Evolutionary conservation across 768 basidiomycete species (phyloP).

Genomic region (Saitozyma podzolica): DNA sequence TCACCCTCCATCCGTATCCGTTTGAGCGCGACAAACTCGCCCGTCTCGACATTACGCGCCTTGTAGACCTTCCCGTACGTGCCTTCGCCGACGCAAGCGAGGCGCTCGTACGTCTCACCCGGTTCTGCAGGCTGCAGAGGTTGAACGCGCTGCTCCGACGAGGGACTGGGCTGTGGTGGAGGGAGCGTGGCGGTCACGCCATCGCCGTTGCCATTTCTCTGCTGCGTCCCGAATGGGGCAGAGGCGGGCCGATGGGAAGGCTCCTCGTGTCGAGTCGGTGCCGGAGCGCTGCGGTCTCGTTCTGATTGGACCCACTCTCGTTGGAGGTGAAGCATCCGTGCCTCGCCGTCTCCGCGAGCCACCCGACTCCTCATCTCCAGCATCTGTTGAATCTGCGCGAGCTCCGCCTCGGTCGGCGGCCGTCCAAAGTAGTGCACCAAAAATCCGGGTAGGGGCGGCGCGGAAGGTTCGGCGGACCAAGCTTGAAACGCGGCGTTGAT

Average conservation of each 20-base stretch:
- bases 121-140: background rate
- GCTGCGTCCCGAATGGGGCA: too few relatives aligned
- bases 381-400: constrained; percentile 28
- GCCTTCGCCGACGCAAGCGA: constrained; percentile 94
- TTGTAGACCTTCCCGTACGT: constrained; percentile 99
- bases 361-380: constrained; percentile 10
- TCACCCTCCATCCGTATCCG: constrained; percentile 97
- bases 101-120: constrained; percentile 65
- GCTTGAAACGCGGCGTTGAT: constrained; percentile 37
- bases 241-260: too few relatives aligned
- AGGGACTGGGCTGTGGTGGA: background rate
- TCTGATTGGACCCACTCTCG: too few relatives aligned
- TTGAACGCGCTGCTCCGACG: background rate
- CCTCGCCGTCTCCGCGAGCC: background rate
- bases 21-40: constrained; percentile 82
- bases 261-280: too few relatives aligned
- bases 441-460: constrained; percentile 31
- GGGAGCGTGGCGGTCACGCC: background rate
- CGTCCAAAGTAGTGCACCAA: constrained; percentile 39
- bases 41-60: constrained; percentile 78
- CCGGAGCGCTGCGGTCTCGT: too few relatives aligned
- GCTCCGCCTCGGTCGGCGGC: constrained; percentile 20
- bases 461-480: constrained; percentile 29
- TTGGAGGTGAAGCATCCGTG: too few relatives aligned
- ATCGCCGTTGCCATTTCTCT: background rate